Conservation (phyloP, 192 early-diverging fungal genomes). For the Entomortierella chlamydospora region DNA sequence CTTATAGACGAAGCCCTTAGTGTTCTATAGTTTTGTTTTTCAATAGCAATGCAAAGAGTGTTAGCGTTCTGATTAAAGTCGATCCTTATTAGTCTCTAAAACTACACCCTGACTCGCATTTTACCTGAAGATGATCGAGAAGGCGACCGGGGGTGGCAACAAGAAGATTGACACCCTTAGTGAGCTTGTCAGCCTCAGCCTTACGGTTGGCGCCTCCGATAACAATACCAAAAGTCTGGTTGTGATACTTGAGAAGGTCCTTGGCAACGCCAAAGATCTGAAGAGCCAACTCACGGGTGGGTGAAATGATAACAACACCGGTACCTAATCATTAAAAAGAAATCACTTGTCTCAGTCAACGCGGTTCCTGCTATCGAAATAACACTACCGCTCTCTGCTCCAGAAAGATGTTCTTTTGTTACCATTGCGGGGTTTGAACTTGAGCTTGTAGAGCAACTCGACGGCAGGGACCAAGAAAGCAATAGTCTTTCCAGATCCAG, state of each 20-base stretch:
- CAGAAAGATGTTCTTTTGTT: not conserved
- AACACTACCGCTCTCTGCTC: not conserved
- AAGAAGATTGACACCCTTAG: slow-evolving; percentile 95
- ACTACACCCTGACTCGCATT: too few species aligned
- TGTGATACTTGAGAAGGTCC: slow-evolving; percentile 93
- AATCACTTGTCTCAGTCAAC: not conserved
- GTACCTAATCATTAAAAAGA: slow-evolving; percentile 68
- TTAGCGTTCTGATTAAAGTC: not conserved
- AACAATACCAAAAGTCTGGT: slow-evolving; percentile 98
- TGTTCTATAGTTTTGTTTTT: slow-evolving; percentile 77
- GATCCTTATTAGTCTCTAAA: too few species aligned
- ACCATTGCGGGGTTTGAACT: slow-evolving; percentile 98
- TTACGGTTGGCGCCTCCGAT: slow-evolving; percentile 98
- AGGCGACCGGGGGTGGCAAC: slow-evolving; percentile 97
- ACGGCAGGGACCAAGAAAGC: slow-evolving; percentile 97
- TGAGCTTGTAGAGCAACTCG: slow-evolving; percentile 87
- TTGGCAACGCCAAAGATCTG: slow-evolving; percentile 99
- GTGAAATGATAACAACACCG: slow-evolving; percentile 94
- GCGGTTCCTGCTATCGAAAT: not conserved
- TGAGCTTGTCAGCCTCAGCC: slow-evolving; percentile 95
- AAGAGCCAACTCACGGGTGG: slow-evolving; percentile 97
- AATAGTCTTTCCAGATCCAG: slow-evolving; percentile 96
- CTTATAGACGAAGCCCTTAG: slow-evolving; percentile 94
- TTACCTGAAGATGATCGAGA: slow-evolving; percentile 95
- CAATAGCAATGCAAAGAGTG: not conserved